Conservation (phyloP, 108 stramenopile genomes). For the Parietichytrium sp. region DNA sequence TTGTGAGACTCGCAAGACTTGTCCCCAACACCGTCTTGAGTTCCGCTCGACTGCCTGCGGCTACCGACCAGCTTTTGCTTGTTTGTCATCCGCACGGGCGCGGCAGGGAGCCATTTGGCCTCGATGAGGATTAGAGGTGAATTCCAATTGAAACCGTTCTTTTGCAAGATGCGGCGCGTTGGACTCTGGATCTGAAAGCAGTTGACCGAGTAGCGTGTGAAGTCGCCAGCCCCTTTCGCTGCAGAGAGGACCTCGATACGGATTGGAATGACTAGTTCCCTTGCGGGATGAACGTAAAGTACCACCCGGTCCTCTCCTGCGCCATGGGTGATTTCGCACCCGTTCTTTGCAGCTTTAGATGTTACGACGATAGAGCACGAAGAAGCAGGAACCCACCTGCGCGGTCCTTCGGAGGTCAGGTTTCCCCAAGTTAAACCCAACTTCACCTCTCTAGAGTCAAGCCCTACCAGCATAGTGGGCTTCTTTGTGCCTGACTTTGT, state of each 20-base stretch:
- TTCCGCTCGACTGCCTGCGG: too few species aligned
- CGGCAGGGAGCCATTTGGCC: constrained; percentile 31
- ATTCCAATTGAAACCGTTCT: neutral
- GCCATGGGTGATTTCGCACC: constrained; percentile 9
- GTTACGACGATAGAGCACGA: neutral
- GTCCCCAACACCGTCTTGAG: too few species aligned
- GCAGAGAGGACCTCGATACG: constrained; percentile 37
- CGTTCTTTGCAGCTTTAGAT: neutral
- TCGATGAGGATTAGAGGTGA: neutral
- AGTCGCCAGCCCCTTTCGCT: constrained; percentile 26
- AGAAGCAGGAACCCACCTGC: constrained; percentile 2
- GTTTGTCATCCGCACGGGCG: constrained; percentile 19
- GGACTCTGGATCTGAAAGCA: constrained; percentile 2
- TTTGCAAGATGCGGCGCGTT: neutral
- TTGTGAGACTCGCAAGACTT: too few species aligned
- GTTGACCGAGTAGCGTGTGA: constrained; percentile 21
- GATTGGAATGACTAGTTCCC: constrained; percentile 8
- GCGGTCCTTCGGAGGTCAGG: neutral
- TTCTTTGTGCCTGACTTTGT: neutral
- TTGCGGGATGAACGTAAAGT: too few species aligned
- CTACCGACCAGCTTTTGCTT: too few species aligned
- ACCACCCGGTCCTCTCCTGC: constrained; percentile 11
- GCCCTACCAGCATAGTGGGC: constrained; percentile 20
- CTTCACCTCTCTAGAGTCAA: neutral
- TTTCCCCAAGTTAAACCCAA: constrained; percentile 3